Evolutionary conservation across 1,284 basidiomycete genomes (phyloP), one percentile per base, ranked within the genome.

Genomic region (Ceratobasidium theobromae): DNA sequence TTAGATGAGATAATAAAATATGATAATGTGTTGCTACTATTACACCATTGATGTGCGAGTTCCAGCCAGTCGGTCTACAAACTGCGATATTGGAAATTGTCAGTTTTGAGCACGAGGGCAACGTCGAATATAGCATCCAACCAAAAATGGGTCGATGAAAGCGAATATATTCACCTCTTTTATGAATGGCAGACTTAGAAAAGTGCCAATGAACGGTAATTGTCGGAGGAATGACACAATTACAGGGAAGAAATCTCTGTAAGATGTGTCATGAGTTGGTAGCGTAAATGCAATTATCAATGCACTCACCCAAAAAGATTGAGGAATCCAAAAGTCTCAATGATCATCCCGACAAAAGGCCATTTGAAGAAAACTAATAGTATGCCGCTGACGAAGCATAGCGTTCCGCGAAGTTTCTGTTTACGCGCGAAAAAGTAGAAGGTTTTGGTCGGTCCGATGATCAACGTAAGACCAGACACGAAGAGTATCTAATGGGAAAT

Each of bases 191-290:
- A 98, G 75, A 3, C 89, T 90, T 53, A 99, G 78, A 69, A 94
- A 77, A 1, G 86, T 91, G 32, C 97, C 97, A 67, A 99, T 85
- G 72, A 98, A 85, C 1, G 97, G 97, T 66, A 98, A 77, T 78
- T 99, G 97, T 70, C 97, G 83, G 70, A 99, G 78, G 82, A 99
- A 98, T 52, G 93, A 95, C 67, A 99, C 81, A 67, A 99, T 92
- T 67, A 98, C 96, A 4, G 97, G 97, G 86, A 99, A 99, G 82
- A 99, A 99, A 78, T 98, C 96, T 53, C 96, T 99, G 78, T 67
- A 40, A 60, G 8, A 57, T 45, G 41, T 35, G 30, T 54, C n/a
- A 65, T 28, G n/a, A 52, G 14, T 18, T 45, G 21, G 6, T 16
- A 6, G 32, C 49, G 8, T 48, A 41, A 12, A n/a, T 30, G 27